Conservation (phyloP, 257 asterid genomes). For the Leonotis leonurus region DNA sequence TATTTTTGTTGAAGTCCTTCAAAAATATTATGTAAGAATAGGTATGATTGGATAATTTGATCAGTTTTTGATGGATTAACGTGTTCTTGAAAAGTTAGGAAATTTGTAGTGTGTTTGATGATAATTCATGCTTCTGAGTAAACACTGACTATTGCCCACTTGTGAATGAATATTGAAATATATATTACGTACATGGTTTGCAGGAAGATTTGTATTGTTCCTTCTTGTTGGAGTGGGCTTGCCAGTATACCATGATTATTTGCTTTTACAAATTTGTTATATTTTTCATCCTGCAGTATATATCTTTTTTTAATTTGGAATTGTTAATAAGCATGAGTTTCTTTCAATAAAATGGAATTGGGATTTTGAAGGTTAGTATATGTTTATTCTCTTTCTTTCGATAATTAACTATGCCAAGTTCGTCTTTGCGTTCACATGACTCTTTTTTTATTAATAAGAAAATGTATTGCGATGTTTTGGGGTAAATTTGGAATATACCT, state of each 20-base stretch:
- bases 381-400: neutral
- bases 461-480: neutral
- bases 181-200: neutral
- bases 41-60: conserved; percentile 2
- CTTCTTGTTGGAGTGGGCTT: neutral
- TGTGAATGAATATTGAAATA: neutral
- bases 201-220: neutral
- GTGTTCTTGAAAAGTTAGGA: neutral
- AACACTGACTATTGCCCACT: neutral
- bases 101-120: conserved; percentile 1
- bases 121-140: neutral
- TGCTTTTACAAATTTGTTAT: neutral
- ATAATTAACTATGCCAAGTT: neutral
- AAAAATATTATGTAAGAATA: neutral
- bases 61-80: neutral
- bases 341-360: neutral
- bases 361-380: neutral
- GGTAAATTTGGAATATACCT: neutral
- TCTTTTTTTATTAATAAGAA: neutral
- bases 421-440: neutral
- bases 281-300: no score
- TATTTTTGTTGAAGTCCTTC: neutral
- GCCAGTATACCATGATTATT: neutral
- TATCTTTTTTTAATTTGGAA: neutral
- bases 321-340: neutral